Base-by-base conservation (phyloP, 1,284 basidiomycete genomes). In the Filobasidium uniguttulatum region DNA sequence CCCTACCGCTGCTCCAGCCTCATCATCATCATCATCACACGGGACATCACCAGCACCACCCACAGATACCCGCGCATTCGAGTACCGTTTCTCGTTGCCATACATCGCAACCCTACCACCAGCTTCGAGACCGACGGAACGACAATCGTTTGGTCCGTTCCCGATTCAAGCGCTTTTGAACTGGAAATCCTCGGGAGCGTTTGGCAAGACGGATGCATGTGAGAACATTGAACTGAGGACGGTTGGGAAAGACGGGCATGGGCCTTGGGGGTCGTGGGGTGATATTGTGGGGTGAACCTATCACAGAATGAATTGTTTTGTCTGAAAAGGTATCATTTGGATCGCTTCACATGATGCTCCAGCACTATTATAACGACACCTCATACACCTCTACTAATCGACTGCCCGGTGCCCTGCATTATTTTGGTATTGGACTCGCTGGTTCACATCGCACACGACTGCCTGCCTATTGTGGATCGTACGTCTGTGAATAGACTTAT, bases 141-240 rank as follows among this genome's bases (percentile, higher is more conserved):
- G 68, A 12, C 68, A 71, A 48, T 54, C 67, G 1, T 71, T 70
- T 44, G 69, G 69, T 2, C 68, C 68, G 2, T 71, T 70, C 58
- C 55, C 64, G 0, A 31, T 59, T 2, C 52, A 49, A 9, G 61
- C 66, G 26, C 55, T 71, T 12, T 49, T 56, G 29, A 54, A 56
- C 41, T 71, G 69, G 69, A 56, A 64, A 48, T 48, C 56, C 22
- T 66, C 67, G 1, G 69, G 68, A 2, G 63, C 62, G 52, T 69
- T 71, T 48, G 68, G 68, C n/a, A n/a, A n/a, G 20, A 63, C 63
- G 1, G 61, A 64, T 3, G 59, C 59, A 14, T 69, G 67, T 45
- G 66, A 67, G 60, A 69, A 69, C 52, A 64, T 71, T 17, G 69
- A 71, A 54, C 40, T 71, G 17, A 54, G 68, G 22, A 43, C 55